Conservation (phyloP, 1,284 basidiomycete species). For the Ustilago sp. region DNA sequence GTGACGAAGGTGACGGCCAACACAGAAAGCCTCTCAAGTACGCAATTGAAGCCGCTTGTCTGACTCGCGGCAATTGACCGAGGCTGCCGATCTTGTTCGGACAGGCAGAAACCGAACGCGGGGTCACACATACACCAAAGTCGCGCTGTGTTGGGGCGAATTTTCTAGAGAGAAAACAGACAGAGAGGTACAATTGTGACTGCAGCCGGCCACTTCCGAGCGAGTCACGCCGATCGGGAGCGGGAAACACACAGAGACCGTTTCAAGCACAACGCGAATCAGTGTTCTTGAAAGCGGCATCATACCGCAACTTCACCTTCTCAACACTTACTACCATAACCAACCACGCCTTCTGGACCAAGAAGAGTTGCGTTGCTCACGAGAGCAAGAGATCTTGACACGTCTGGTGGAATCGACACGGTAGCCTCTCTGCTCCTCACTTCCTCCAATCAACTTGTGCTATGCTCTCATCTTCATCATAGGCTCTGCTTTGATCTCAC, state of each 20-base stretch:
- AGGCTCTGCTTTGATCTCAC: neutral
- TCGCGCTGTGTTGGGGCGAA: neutral
- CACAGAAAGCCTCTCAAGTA: too few relatives aligned
- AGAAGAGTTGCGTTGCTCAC: neutral
- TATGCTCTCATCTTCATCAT: constrained; percentile 14
- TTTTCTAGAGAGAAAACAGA: neutral
- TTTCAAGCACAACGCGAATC: neutral
- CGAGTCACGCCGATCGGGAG: constrained; percentile 30
- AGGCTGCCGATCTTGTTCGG: neutral
- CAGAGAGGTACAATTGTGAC: neutral
- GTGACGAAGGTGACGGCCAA: neutral
- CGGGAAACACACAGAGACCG: constrained; percentile 4
- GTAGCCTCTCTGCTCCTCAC: too few relatives aligned
- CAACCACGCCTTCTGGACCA: neutral
- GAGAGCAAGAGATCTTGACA: neutral
- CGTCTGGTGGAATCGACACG: neutral
- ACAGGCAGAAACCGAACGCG: constrained; percentile 4
- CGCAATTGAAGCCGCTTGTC: neutral
- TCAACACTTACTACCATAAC: neutral
- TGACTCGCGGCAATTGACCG: constrained; percentile 2
- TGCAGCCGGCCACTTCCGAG: constrained; percentile 33
- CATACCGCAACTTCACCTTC: constrained; percentile 16
- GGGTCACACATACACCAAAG: neutral
- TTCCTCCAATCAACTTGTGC: neutral
- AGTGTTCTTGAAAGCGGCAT: constrained; percentile 7